Conservation (phyloP, 225 moss, liverwort and hornwort genomes). For the Marchantia polymorpha region DNA sequence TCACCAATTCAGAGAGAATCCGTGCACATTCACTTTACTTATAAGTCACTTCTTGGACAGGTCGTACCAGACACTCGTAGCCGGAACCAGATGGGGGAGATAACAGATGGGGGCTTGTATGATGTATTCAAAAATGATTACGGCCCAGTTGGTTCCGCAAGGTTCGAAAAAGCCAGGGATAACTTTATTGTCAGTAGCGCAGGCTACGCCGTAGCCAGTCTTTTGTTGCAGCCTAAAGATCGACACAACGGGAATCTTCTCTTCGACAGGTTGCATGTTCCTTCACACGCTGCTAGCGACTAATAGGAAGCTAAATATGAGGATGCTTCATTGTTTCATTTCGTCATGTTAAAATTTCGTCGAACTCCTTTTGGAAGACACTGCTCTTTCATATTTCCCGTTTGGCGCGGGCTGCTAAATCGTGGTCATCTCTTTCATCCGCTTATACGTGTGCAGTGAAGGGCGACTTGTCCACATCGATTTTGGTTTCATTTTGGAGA, state of each 20-base stretch:
- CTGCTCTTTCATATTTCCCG: background rate
- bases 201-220: constrained; percentile 89
- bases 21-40: background rate
- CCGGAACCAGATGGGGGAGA: constrained; percentile 84
- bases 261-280: constrained; percentile 58
- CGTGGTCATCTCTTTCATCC: background rate
- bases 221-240: constrained; percentile 85
- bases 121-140: constrained; percentile 80
- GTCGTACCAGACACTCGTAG: constrained; percentile 74
- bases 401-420: background rate
- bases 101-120: constrained; percentile 77
- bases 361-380: no score
- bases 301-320: no score
- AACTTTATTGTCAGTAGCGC: constrained; percentile 90
- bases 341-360: background rate
- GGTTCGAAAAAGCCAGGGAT: constrained; percentile 71
- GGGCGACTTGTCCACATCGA: constrained; percentile 90
- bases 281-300: background rate
- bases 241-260: constrained; percentile 92
- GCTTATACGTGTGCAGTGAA: constrained; percentile 40
- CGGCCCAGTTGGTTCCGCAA: constrained; percentile 63
- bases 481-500: constrained; percentile 90
- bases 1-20: background rate
- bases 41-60: constrained; percentile 29
- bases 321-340: background rate